Conservation (phyloP, 164 flowering plant species). For the Chloranthus sessilifolius region DNA sequence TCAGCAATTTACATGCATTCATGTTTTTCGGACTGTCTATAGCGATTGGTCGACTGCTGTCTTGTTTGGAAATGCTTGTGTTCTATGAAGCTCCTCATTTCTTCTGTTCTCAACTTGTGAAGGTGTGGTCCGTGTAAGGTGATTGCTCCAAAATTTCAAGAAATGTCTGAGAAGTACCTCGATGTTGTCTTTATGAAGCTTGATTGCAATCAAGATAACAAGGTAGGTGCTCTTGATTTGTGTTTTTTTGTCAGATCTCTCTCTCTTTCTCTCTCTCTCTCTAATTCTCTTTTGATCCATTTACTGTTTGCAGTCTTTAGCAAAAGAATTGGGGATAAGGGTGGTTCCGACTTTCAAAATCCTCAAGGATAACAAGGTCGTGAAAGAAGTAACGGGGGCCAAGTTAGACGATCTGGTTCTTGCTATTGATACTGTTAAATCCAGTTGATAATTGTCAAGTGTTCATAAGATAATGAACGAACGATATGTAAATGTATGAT, state of each 20-base stretch:
- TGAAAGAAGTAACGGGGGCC: slow-evolving; percentile 90
- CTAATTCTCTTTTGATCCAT: not conserved
- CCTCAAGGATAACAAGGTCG: slow-evolving; percentile 60
- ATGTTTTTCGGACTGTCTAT: too few species aligned
- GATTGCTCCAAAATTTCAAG: slow-evolving; percentile 76
- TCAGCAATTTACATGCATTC: too few species aligned
- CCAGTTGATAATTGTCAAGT: slow-evolving; percentile 37
- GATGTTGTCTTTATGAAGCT: slow-evolving; percentile 89
- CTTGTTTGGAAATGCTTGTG: too few species aligned
- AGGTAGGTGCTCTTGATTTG: slow-evolving; percentile 27
- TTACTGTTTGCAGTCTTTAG: slow-evolving; percentile 53
- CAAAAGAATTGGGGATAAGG: slow-evolving; percentile 86
- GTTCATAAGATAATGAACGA: too few species aligned
- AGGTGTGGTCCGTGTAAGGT: slow-evolving; percentile 99
- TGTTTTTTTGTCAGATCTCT: not conserved
- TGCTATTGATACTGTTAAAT: slow-evolving; percentile 64
- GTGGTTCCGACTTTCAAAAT: slow-evolving; percentile 98
- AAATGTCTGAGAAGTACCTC: slow-evolving; percentile 52
- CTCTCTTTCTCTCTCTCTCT: slow-evolving; percentile 7
- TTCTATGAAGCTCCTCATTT: not conserved
- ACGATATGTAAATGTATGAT: too few species aligned
- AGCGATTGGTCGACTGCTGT: too few species aligned
- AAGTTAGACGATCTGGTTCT: slow-evolving; percentile 62
- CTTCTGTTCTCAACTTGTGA: slow-evolving; percentile 1
- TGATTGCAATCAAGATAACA: slow-evolving; percentile 91